A percentile compares a stretch with the other conserved stretches of the same genome.
Conservation (phyloP, 2,329 filamentous ascomycete genomes). For the Arthroderma sp. region DNA sequence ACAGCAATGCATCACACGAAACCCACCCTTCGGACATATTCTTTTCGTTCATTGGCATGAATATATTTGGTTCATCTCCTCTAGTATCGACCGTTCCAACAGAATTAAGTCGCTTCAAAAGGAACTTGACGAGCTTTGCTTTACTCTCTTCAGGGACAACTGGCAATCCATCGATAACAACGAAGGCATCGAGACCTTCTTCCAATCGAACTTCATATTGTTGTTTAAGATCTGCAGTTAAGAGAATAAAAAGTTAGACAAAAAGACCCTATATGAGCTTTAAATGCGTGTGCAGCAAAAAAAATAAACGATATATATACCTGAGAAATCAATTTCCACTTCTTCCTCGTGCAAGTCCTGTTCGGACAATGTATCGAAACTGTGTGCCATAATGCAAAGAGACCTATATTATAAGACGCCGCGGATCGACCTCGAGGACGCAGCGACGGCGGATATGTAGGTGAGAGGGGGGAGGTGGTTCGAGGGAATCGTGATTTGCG, state of each 20-base stretch:
- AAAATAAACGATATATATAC: slow-evolving; percentile 20
- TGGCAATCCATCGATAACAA: slow-evolving; percentile 89
- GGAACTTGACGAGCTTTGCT: slow-evolving; percentile 88
- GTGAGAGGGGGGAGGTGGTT: too few species aligned
- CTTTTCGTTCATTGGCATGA: slow-evolving; percentile 85
- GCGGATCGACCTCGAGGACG: too few species aligned
- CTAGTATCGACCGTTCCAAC: slow-evolving; percentile 58
- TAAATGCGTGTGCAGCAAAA: neutral
- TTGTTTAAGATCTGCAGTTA: slow-evolving; percentile 59
- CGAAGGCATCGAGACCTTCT: slow-evolving; percentile 89
- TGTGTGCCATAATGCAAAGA: slow-evolving; percentile 66
- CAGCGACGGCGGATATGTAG: too few species aligned
- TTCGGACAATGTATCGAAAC: slow-evolving; percentile 84
- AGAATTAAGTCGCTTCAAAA: slow-evolving; percentile 80
- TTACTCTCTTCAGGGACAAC: slow-evolving; percentile 80
- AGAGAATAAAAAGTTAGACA: too few species aligned
- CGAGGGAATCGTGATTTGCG: too few species aligned
- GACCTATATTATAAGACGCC: neutral
- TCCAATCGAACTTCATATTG: slow-evolving; percentile 94
- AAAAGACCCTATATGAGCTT: too few species aligned
- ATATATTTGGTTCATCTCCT: slow-evolving; percentile 59
- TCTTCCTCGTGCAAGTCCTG: slow-evolving; percentile 85
- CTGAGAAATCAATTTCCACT: slow-evolving; percentile 84
- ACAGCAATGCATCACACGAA: neutral
- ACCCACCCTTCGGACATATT: slow-evolving; percentile 74